phyloP scores from a whole-genome alignment of 805 yeast species.

The Schwanniomyces sp. region DNA sequence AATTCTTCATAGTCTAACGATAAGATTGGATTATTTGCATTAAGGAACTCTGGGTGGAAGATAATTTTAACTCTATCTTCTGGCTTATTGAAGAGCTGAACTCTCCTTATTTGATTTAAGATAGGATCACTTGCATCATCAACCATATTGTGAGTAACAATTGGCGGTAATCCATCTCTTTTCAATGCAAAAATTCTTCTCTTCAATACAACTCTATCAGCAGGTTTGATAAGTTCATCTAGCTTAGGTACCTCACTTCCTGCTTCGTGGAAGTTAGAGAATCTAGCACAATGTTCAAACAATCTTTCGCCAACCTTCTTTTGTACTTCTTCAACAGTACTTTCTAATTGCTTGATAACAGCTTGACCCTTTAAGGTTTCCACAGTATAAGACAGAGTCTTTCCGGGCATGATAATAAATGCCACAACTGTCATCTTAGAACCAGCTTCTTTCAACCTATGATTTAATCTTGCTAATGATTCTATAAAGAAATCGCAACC shows the following conservation, averaged over 20 bases:
- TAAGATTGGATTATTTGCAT: constrained; percentile 90
- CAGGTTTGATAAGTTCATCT: constrained; percentile 79
- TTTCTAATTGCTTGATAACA: constrained; percentile 86
- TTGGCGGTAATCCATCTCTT: constrained; percentile 87
- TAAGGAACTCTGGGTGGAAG: constrained; percentile 96
- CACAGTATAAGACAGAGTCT: constrained; percentile 89
- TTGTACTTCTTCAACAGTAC: constrained; percentile 86
- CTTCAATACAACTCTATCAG: constrained; percentile 85
- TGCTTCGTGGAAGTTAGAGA: constrained; percentile 39
- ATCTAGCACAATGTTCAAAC: constrained; percentile 85
- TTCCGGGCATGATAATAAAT: constrained; percentile 97
- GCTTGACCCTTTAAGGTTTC: constrained; percentile 97
- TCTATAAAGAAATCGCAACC: constrained; percentile 96
- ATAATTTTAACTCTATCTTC: constrained; percentile 91
- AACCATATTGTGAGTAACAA: constrained; percentile 94
- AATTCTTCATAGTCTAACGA: constrained; percentile 95
- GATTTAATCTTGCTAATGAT: constrained; percentile 87
- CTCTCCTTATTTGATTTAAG: constrained; percentile 86
- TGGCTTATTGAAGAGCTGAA: constrained; percentile 84
- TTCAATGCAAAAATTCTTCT: constrained; percentile 92
- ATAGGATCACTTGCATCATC: constrained; percentile 92
- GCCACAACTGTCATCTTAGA: constrained; percentile 94
- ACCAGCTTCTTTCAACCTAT: constrained; percentile 74
- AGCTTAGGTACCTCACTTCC: constrained; percentile 73
- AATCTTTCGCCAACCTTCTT: constrained; percentile 80